Conservation (phyloP, 495 filamentous ascomycete genomes). For the Trichoderma parareesei region DNA sequence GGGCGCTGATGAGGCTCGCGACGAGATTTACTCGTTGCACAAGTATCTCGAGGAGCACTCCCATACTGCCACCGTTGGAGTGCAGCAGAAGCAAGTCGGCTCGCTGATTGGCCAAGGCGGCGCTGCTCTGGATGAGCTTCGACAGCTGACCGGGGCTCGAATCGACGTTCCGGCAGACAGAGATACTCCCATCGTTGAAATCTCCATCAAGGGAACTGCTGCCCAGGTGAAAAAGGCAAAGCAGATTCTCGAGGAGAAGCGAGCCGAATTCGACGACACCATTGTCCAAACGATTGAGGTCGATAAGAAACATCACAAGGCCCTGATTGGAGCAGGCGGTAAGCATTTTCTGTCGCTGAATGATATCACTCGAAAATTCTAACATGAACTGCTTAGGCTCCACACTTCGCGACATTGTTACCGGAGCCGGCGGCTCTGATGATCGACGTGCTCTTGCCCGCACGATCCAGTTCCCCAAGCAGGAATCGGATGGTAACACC, state of each 20-base stretch:
- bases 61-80: constrained; percentile 64
- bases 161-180: constrained; percentile 77
- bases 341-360: constrained; percentile 24
- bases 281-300: constrained; percentile 76
- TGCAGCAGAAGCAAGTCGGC: constrained; percentile 80
- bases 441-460: constrained; percentile 72
- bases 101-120: constrained; percentile 85
- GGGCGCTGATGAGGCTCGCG: constrained; percentile 82
- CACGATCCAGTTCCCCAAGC: constrained; percentile 82
- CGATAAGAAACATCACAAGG: constrained; percentile 81
- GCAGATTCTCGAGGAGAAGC: constrained; percentile 77
- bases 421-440: constrained; percentile 79
- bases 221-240: constrained; percentile 82
- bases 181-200: constrained; percentile 59
- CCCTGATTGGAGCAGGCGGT: constrained; percentile 85
- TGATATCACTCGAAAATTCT: background rate
- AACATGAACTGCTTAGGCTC: constrained; percentile 45
- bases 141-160: constrained; percentile 70
- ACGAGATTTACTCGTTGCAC: constrained; percentile 76
- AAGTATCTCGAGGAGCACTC: constrained; percentile 85
- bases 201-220: constrained; percentile 85
- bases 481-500: constrained; percentile 66
- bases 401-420: constrained; percentile 78
- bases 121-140: constrained; percentile 81
- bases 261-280: constrained; percentile 75